Conservation (phyloP, 1,139 yeast genomes). For the Suhomyces bribrorum region DNA sequence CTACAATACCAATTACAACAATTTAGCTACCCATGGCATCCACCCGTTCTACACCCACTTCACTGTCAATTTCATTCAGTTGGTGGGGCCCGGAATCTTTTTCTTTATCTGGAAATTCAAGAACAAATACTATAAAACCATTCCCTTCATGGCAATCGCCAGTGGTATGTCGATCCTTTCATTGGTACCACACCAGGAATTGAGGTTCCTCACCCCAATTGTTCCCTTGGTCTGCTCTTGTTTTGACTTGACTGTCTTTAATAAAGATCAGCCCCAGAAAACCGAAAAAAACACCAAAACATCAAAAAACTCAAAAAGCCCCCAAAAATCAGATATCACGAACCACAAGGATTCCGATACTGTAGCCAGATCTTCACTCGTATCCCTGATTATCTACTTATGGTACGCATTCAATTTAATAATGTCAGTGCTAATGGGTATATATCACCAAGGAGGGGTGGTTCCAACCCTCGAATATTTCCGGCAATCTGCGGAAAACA, state of each 20-base stretch:
- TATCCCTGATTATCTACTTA: conserved; percentile 27
- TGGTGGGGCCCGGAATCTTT: conserved; percentile 74
- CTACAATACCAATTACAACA: conserved; percentile 62
- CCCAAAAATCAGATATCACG: background rate
- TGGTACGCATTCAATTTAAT: conserved; percentile 71
- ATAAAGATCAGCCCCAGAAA: conserved; percentile 1
- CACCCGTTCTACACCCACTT: conserved; percentile 80
- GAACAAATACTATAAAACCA: conserved; percentile 40
- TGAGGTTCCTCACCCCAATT: conserved; percentile 77
- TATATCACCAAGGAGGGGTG: conserved; percentile 88
- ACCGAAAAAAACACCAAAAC: conserved; percentile 8
- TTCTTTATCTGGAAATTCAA: conserved; percentile 38
- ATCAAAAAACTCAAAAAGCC: background rate
- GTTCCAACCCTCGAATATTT: conserved; percentile 58
- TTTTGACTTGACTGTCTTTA: conserved; percentile 43
- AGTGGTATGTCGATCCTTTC: conserved; percentile 69
- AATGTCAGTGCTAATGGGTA: conserved; percentile 70
- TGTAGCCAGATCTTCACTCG: conserved; percentile 12
- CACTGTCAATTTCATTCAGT: conserved; percentile 71
- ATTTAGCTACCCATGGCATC: conserved; percentile 76
- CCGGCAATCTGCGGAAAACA: conserved; percentile 19
- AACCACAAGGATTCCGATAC: background rate
- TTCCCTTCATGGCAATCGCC: conserved; percentile 58
- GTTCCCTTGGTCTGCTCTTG: conserved; percentile 72
- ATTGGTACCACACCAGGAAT: conserved; percentile 85